Evolutionary conservation across 139 green algal species (phyloP).

Genomic region (Coelastrella sp.): DNA sequence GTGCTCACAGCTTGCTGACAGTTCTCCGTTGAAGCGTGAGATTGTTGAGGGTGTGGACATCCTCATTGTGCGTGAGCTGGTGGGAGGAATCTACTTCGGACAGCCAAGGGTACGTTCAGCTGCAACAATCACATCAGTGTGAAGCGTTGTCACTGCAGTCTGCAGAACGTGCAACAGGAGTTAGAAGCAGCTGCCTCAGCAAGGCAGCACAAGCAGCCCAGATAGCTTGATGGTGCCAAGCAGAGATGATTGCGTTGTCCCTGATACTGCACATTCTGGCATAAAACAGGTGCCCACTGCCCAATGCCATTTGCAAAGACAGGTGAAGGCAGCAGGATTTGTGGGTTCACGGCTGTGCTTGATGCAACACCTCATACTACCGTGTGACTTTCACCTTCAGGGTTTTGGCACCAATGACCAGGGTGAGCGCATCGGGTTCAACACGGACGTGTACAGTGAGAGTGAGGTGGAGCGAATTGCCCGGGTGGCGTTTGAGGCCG

Average conservation of each 20-base stretch:
- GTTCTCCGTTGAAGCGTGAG: constrained; percentile 94
- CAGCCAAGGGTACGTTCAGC: constrained; percentile 78
- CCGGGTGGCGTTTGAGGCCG: constrained; percentile 93
- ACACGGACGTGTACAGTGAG: constrained; percentile 97
- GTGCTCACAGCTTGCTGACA: constrained; percentile 86
- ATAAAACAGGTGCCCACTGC: too few relatives aligned
- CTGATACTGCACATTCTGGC: too few relatives aligned
- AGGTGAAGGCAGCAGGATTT: not conserved
- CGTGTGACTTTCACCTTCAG: constrained; percentile 47
- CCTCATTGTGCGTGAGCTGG: constrained; percentile 98
- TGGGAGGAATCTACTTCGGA: constrained; percentile 99
- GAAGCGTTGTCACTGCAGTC: too few relatives aligned
- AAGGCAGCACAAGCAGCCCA: too few relatives aligned
- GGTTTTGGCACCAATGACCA: constrained; percentile 87
- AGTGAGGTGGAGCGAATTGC: constrained; percentile 96
- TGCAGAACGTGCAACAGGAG: too few relatives aligned
- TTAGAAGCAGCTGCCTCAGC: too few relatives aligned
- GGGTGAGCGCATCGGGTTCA: constrained; percentile 93
- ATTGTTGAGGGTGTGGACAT: constrained; percentile 98
- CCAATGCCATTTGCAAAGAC: not conserved
- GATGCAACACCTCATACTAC: not conserved
- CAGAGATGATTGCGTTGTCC: too few relatives aligned
- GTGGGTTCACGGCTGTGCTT: not conserved
- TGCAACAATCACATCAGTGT: not conserved
- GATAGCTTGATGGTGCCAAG: too few relatives aligned